phyloP scores from a whole-genome alignment of 768 basidiomycete genomes.

The Infundibulicybe gibba region DNA sequence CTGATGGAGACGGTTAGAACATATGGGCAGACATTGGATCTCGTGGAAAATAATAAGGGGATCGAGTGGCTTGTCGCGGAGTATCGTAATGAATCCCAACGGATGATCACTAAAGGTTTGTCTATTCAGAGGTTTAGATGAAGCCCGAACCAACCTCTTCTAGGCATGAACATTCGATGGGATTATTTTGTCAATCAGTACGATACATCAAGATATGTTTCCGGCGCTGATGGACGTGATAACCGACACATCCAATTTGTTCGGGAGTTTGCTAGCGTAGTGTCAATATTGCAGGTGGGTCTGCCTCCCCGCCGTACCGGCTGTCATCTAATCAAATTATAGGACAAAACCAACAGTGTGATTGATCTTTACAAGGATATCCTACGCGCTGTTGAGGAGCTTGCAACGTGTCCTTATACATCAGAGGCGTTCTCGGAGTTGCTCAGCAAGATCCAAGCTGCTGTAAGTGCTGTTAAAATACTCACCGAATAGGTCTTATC shows the following conservation, averaged over 20 bases:
- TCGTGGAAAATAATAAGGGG: constrained; percentile 86
- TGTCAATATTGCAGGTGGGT: constrained; percentile 81
- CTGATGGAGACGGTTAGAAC: constrained; percentile 99
- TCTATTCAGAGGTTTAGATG: not conserved
- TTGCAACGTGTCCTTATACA: constrained; percentile 83
- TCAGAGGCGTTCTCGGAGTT: constrained; percentile 78
- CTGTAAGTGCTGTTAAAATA: constrained; percentile 44
- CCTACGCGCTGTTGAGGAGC: constrained; percentile 77
- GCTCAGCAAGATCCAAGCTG: constrained; percentile 77
- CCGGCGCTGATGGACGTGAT: constrained; percentile 72
- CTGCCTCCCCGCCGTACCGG: not conserved
- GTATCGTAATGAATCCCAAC: constrained; percentile 88
- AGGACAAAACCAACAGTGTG: constrained; percentile 94
- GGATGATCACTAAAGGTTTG: constrained; percentile 86
- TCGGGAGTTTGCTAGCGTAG: constrained; percentile 89
- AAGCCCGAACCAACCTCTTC: not conserved
- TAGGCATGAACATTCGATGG: constrained; percentile 96
- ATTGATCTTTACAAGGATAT: constrained; percentile 92
- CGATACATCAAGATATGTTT: constrained; percentile 73
- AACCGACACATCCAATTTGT: constrained; percentile 93
- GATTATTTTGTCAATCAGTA: constrained; percentile 96
- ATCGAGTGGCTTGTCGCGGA: constrained; percentile 95
- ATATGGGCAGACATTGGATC: constrained; percentile 91
- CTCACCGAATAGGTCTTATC: not conserved
- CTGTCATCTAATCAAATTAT: constrained; percentile 1